Base-by-base conservation (phyloP, 2,329 filamentous ascomycete species). In the Talaromyces verruculosus region DNA sequence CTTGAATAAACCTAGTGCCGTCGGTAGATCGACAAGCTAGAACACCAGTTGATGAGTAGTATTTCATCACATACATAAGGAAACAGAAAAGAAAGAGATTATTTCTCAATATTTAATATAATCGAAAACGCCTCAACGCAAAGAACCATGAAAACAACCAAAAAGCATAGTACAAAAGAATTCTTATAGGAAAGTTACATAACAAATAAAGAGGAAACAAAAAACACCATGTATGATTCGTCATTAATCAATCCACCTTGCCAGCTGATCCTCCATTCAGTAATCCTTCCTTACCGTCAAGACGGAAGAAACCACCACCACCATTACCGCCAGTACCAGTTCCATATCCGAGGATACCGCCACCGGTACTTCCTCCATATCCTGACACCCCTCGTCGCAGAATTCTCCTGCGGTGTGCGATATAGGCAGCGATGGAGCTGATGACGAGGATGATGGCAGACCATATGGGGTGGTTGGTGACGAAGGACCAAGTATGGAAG, bases 201-300 rank as follows among this genome's bases (percentile, higher is more conserved):
- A 53, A 65, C 41, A 45, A 47, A 61, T 13, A 65, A 61, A 51
- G 47, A 28, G 22, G 57, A 45, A 68, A 45, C 8, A 39, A 51
- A 51, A 60, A 49, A 57, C 61, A 43, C 55, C 49, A 39, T 35
- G 41, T 58, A 57, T 39, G 5, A 39, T 57, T 57, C 53, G 53
- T 37, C 37, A 60, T 43, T 33, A 43, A 58, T 55, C 25, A 55
- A 19, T 83, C 81, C 57, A 81, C 81, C 71, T 83, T 83, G 61
- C 80, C 81, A 25, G 78, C 78, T 30, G 74, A 72, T 49, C 75
- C 76, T 61, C 78, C 77, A 65, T 77, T 79, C 70, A 83, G 70
- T 45, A 82, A 67, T 33, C 81, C 79, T 68, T 83, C 81, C 71
- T 83, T 83, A 41, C 79, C 80, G 70, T 83, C 81, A 28, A 83